Evolutionary conservation across 148 eudicot genomes (phyloP), one percentile per base, ranked within the genome.

Genomic region (Amaranthus palmeri): DNA sequence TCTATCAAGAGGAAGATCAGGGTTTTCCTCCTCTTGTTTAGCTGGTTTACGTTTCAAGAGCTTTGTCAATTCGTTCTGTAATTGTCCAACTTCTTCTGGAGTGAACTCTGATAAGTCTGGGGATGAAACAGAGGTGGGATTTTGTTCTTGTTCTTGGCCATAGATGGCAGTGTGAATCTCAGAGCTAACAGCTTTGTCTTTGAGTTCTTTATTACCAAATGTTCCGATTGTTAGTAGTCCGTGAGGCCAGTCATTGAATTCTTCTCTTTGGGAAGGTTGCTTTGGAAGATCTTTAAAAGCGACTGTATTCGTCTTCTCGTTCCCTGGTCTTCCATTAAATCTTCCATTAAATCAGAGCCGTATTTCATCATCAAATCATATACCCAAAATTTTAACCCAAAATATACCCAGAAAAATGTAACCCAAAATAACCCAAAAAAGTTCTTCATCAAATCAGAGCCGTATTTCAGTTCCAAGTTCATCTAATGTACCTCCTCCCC

Each of bases 181-280:
- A 8, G 80, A 68, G 41, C 53, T 58, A 59, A 50, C 10, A n/a
- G 77, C 55, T 36, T 74, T 58, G 56, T 81, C 83, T 64, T 73
- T 81, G 45, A 72, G 72, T 69, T 80, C 80, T 52, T 57, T 84
- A 81, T 78, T 91, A 43, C 99, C 99, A 72, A 95, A 89, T 15
- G 99, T 95, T 69, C 99, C 99, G 8, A 95, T 95, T 40, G 97
- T 78, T 52, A 95, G 83, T 60, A 95, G 81, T 56, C 93, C 93
- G 9, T 89, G 84, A 56, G 99, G 90, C 99, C 99, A 95, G 78
- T 86, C 99, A 60, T 78, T 85, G 81, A 91, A 86, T 72, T 89
- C 96, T 76, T 91, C 97, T 74, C 89, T 84, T 10, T 73, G 83
- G 54, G 91, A 81, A 74, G 86, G 88, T 73, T 81, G 84, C 71